phyloP scores from a whole-genome alignment of 805 yeast species.

The Sugiyamaella mastotermitis region DNA sequence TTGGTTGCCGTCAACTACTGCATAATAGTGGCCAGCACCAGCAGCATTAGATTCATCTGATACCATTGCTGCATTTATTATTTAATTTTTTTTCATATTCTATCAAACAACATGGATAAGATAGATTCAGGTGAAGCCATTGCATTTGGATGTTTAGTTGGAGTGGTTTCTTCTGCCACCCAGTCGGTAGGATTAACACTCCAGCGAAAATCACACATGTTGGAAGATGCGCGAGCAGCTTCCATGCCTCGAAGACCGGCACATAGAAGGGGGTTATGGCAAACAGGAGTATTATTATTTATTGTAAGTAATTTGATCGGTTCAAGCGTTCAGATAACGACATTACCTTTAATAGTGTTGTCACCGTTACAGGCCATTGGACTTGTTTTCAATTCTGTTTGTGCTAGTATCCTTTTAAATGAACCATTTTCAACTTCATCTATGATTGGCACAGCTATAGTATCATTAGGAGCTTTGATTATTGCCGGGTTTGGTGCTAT shows the following conservation, averaged over 20 bases:
- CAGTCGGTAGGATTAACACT: slow-evolving; percentile 79
- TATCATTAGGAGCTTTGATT: slow-evolving; percentile 66
- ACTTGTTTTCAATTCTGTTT: slow-evolving; percentile 75
- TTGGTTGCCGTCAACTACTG: too few species aligned
- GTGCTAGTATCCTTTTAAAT: slow-evolving; percentile 59
- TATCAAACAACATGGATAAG: slow-evolving; percentile 5
- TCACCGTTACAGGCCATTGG: slow-evolving; percentile 85
- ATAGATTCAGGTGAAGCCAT: slow-evolving; percentile 25
- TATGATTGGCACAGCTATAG: slow-evolving; percentile 58
- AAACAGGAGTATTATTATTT: slow-evolving; percentile 65
- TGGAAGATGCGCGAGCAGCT: slow-evolving; percentile 33
- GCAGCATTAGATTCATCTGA: too few species aligned
- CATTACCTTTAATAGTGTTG: slow-evolving; percentile 71
- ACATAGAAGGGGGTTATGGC: slow-evolving; percentile 54
- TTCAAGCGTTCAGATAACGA: slow-evolving; percentile 74
- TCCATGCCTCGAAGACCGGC: slow-evolving; percentile 29
- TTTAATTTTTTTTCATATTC: too few species aligned
- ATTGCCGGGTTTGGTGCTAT: slow-evolving; percentile 69
- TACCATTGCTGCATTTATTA: too few species aligned
- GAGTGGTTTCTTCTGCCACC: slow-evolving; percentile 66
- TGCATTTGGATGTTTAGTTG: slow-evolving; percentile 58
- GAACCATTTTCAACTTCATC: slow-evolving; percentile 61
- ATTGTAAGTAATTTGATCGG: slow-evolving; percentile 72
- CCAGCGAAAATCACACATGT: slow-evolving; percentile 70
- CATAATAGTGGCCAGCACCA: too few species aligned